Base-by-base conservation (phyloP, 2,329 filamentous ascomycete species). In the Fusarium lyarnte region DNA sequence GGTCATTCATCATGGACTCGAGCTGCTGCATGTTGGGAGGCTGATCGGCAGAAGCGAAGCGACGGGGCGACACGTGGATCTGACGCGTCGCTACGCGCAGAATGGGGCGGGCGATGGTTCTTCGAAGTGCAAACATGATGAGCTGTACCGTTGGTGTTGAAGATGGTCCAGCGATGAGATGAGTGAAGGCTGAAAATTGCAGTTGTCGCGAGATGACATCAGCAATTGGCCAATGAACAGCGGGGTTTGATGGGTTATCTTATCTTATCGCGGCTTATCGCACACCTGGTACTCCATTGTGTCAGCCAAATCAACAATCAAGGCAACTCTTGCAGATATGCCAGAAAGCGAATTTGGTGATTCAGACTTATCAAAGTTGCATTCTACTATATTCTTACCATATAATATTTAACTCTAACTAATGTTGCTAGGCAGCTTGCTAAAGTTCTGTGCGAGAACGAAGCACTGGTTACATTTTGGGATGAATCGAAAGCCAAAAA, bases 1-100 rank as follows among this genome's bases (percentile, higher is more conserved):
- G 73, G 49, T 74, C 73, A 41, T 75, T 70, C 72, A 74, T 75
- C 62, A 74, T 74, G 21, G 69, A 52, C 35, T 75, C 66, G 10
- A 66, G n/a, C n/a, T 66, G 31, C 8, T 58, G 47, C 66, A 70
- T n/a, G 35, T 70, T 73, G 21, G 72, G 61, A 5, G 69, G 69
- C n/a, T 66, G 62, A 3, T 70, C 60, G 1, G 72, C 69, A 5
- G 72, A 57, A 38, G 72, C 72, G 27, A 57, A 49, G 17, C 58
- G 70, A 21, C 57, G 66, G 1, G 66, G 36, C 1, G 73, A 74
- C 46, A 33, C 66, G 16, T 73, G 73, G 1, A 75, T 49, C 6
- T 54, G 73, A 16, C 73, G 73, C 27, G 49, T 57, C 14, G 51
- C 54, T 16, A 66, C 47, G 41, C 73, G 73, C 39, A 68, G n/a